Base-by-base conservation (phyloP, 257 asterid species). In the Salvia rosmarinus region DNA sequence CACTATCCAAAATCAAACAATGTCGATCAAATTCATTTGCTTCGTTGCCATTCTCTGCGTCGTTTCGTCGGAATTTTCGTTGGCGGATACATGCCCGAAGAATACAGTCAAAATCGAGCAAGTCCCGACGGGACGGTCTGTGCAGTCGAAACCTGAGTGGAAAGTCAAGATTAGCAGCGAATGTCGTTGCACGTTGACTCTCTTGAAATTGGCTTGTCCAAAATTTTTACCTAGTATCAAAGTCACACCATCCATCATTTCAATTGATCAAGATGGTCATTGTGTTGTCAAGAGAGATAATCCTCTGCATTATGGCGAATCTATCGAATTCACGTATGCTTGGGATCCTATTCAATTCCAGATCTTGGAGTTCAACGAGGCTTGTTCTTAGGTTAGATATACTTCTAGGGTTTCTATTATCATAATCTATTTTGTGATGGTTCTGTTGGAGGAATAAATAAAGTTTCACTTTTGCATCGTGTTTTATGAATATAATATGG, bases 91-190 rank as follows among this genome's bases (percentile, higher is more conserved):
- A 7, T 51, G 64, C 43, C 11, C 43, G 3, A n/a, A 4, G 0
- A 30, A 12, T n/a, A n/a, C n/a, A n/a, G n/a, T n/a, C n/a, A 30
- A 30, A 58, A 58, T 58, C 64, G 20, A 58, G 43, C 64, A 58
- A 30, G 39, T 1, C 13, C 4, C 0, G 1, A 58, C 64, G 64
- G 64, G 64, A 1, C 23, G 64, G 13, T 13, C 23, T 0, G 2
- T 58, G 0, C 13, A 13, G 65, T 58, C 65, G 6, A 58, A 58
- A 5, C 23, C 65, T 2, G 65, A 58, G 25, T 58, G 65, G 65
- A 58, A 32, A 58, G 65, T 58, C 7, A 30, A 3, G 6, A 3
- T 32, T 13, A 58, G 25, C 11, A 52, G 7, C 34, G 0, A 1
- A 3, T 30, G 44, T 2, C 14, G 0, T 0, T 58, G 65, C 65